A percentile compares a stretch with the other conserved stretches of the same genome.
Conservation (phyloP, 2,329 filamentous ascomycete genomes). For the Colletotrichum limetticola region DNA sequence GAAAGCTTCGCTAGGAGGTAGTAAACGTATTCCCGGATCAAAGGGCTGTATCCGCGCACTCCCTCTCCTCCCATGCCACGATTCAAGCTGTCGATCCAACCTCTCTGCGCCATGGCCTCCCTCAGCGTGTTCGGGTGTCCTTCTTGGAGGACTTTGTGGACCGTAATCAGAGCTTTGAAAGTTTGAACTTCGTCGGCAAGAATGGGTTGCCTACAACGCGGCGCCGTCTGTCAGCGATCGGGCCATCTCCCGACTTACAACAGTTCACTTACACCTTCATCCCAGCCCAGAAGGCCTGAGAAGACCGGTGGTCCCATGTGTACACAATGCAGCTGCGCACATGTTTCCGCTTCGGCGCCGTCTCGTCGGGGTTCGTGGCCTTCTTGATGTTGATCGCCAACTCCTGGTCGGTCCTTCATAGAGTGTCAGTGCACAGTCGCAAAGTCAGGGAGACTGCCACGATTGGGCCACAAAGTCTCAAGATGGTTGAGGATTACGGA, state of each 20-base stretch:
- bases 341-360: constrained; percentile 85
- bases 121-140: constrained; percentile 88
- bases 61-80: constrained; percentile 86
- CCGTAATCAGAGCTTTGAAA: constrained; percentile 96
- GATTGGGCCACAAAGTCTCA: not conserved
- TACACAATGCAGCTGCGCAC: constrained; percentile 98
- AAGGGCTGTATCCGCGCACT: constrained; percentile 86
- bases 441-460: not conserved
- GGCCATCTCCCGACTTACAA: not conserved
- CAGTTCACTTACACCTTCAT: constrained; percentile 87
- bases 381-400: constrained; percentile 77
- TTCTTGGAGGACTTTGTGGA: constrained; percentile 98
- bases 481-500: not conserved
- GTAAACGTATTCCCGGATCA: constrained; percentile 97
- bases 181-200: constrained; percentile 98
- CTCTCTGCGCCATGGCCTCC: constrained; percentile 88
- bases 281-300: constrained; percentile 93
- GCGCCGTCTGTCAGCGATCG: not conserved
- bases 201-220: constrained; percentile 82
- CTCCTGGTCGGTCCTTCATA: constrained; percentile 72
- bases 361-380: constrained; percentile 75
- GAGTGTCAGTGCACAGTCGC: constrained; percentile 25
- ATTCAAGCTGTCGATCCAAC: constrained; percentile 93
- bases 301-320: constrained; percentile 99
- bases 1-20: constrained; percentile 93